A percentile compares a stretch with the other conserved stretches of the same genome.
These are phyloP conservation scores for Fusarium napiforme DNA, from an alignment of 2,329 filamentous ascomycete genomes.

Conservation along the genomic window DNA sequence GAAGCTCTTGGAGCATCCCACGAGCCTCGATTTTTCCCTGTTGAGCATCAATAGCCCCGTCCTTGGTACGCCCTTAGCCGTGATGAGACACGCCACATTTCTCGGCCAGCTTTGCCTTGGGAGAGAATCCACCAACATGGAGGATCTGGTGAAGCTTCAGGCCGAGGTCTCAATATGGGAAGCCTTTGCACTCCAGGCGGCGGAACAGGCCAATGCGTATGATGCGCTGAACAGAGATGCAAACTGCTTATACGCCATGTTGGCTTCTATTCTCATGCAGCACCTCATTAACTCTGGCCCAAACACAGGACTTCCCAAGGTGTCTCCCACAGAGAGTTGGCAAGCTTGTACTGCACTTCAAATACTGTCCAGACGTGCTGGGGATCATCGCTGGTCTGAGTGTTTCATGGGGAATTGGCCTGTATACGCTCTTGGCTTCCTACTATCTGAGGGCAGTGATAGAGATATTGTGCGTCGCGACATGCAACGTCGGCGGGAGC, in stretches of 20 bases:
- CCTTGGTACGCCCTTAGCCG: neutral
- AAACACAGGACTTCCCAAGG: neutral
- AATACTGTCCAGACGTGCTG: neutral
- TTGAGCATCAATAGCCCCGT: neutral
- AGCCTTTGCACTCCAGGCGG: neutral
- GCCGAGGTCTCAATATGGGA: neutral
- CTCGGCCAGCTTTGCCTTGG: neutral
- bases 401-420: neutral
- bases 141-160: fast-evolving
- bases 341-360: neutral
- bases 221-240: neutral
- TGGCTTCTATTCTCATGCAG: neutral
- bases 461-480: neutral
- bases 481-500: neutral
- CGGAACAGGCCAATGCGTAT: fast-evolving
- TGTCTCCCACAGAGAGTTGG: neutral
- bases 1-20: neutral
- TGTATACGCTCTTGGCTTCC: neutral
- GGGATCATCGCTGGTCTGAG: neutral
- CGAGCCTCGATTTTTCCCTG: fast-evolving
- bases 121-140: neutral
- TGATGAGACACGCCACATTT: neutral
- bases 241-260: neutral
- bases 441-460: neutral
- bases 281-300: neutral